Conservation (phyloP, 2,329 filamentous ascomycete species). For the Alternaria ventricosa region DNA sequence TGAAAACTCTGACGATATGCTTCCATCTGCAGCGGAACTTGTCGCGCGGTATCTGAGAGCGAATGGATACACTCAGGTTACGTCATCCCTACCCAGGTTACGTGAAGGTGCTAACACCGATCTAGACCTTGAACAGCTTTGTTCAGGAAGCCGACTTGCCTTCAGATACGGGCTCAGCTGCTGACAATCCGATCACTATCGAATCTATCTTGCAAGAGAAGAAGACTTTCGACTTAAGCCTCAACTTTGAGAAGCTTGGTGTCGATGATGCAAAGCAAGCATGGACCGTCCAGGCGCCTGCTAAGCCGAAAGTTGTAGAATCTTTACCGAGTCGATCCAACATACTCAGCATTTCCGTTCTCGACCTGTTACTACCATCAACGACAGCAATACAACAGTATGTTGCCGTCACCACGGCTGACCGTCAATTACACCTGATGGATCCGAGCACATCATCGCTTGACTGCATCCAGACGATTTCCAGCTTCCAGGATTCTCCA, state of each 20-base stretch:
- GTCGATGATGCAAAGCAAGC: constrained; percentile 49
- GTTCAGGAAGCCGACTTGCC: constrained; percentile 63
- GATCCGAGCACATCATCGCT: constrained; percentile 41
- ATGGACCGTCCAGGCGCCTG: constrained; percentile 59
- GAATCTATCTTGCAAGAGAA: constrained; percentile 68
- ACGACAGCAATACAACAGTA: constrained; percentile 25
- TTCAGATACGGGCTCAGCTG: constrained; percentile 54
- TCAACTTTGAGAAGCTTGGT: constrained; percentile 63
- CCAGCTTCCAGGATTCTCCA: constrained; percentile 58
- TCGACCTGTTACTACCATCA: constrained; percentile 40
- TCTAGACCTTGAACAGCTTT: constrained; percentile 64
- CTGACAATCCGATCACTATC: constrained; percentile 59
- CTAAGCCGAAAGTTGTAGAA: constrained; percentile 50
- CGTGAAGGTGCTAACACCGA: constrained; percentile 11
- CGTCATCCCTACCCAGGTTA: constrained; percentile 6
- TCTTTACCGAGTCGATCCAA: constrained; percentile 59
- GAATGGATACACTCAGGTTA: constrained; percentile 52
- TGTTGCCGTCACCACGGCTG: constrained; percentile 47
- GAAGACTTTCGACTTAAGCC: constrained; percentile 61
- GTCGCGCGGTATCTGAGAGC: constrained; percentile 51
- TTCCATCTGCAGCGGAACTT: constrained; percentile 50
- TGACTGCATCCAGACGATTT: constrained; percentile 45
- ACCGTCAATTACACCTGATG: constrained; percentile 57
- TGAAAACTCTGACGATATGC: constrained; percentile 19
- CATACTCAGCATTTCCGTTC: constrained; percentile 58